Conservation (phyloP, 306 rosid genomes). For the Sesbania bispinosa region DNA sequence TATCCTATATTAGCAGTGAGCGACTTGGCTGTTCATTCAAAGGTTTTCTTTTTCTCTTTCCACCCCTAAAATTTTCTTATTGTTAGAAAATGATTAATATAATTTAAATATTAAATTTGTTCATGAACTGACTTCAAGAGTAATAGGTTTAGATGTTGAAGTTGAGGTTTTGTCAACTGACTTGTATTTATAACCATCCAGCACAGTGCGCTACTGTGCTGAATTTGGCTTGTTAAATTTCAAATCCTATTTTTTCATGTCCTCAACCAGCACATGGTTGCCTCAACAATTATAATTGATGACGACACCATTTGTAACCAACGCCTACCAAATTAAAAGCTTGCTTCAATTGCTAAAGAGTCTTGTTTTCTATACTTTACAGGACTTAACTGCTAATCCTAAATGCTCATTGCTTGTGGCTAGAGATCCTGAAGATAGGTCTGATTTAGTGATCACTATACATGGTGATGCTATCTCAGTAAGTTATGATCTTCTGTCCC, state of each 20-base stretch:
- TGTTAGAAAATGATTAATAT: background rate
- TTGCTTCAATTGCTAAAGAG: constrained; percentile 28
- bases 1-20: constrained; percentile 86
- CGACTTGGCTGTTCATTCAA: constrained; percentile 75
- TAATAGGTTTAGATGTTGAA: background rate
- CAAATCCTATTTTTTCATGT: constrained; percentile 1
- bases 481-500: constrained; percentile 39
- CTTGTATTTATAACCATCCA: constrained; percentile 1
- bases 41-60: constrained; percentile 41
- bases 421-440: constrained; percentile 88
- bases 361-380: constrained; percentile 20
- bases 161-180: background rate
- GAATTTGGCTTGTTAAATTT: constrained; percentile 8
- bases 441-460: constrained; percentile 78
- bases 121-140: background rate
- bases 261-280: background rate
- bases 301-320: background rate
- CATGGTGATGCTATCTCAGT: constrained; percentile 86
- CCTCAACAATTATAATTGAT: constrained; percentile 12
- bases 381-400: constrained; percentile 72
- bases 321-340: background rate
- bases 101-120: background rate
- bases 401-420: constrained; percentile 91
- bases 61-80: background rate
- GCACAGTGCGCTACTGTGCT: background rate